Conservation (phyloP, 1,284 basidiomycete genomes). For the Trametes sp. region DNA sequence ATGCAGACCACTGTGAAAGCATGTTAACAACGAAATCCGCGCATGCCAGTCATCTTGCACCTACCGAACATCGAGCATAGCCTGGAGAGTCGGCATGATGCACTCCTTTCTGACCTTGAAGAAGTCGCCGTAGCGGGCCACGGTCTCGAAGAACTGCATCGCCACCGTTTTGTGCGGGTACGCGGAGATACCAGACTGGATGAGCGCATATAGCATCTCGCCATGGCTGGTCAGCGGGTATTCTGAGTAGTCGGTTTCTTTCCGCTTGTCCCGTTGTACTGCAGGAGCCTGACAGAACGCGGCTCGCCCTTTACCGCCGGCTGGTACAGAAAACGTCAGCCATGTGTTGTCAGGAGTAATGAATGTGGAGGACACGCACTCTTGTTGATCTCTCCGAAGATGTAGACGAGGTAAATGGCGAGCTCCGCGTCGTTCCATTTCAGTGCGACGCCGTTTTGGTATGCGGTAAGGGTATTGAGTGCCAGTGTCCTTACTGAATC, state of each 20-base stretch:
- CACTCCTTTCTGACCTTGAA: conserved; percentile 93
- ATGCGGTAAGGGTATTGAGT: conserved; percentile 75
- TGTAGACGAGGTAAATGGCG: conserved; percentile 90
- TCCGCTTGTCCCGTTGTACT: conserved; percentile 70
- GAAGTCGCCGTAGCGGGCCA: conserved; percentile 93
- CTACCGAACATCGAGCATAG: conserved; percentile 87
- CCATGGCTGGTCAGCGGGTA: conserved; percentile 92
- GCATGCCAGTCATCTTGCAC: conserved; percentile 32
- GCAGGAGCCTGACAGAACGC: conserved; percentile 78
- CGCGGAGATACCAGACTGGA: conserved; percentile 83
- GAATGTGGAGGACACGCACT: conserved; percentile 49
- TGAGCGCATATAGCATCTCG: conserved; percentile 86
- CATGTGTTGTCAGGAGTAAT: not conserved
- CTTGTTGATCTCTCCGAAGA: conserved; percentile 94
- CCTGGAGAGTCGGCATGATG: conserved; percentile 86
- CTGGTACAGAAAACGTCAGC: conserved; percentile 44
- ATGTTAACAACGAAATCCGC: conserved; percentile 7
- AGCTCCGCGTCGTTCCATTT: conserved; percentile 97
- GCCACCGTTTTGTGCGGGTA: conserved; percentile 91
- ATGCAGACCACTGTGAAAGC: conserved; percentile 82
- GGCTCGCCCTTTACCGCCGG: conserved; percentile 75
- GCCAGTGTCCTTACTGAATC: conserved; percentile 76
- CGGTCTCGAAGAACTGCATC: conserved; percentile 94
- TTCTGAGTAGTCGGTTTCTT: conserved; percentile 79
- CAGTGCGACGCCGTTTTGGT: conserved; percentile 64